Evolutionary conservation across 106 monocot genomes (phyloP).

Genomic region (Iris macrosiphon): DNA sequence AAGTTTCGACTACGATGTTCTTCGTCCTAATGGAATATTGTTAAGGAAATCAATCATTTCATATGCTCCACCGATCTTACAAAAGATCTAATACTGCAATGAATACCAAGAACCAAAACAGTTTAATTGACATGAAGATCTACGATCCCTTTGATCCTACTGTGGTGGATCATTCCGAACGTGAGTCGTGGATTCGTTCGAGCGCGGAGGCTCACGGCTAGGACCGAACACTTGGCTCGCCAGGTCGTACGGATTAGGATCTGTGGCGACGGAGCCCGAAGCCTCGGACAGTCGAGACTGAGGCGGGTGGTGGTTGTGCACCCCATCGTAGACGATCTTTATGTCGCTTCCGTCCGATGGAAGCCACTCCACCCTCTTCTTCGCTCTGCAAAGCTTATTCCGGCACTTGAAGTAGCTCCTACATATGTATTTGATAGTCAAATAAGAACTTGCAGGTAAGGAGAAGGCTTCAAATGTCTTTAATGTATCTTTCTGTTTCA

Average conservation of each 20-base stretch:
- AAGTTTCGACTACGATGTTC: no score
- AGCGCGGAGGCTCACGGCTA: neutral
- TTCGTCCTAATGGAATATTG: no score
- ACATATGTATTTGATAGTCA: neutral
- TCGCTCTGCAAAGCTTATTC: constrained; percentile 27
- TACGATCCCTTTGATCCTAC: no score
- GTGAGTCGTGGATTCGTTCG: no score
- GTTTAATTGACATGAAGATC: no score
- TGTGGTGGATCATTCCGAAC: no score
- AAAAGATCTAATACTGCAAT: no score
- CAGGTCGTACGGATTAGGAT: constrained; percentile 17
- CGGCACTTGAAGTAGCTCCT: constrained; percentile 58
- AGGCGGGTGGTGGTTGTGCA: constrained; percentile 20
- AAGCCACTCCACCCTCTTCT: constrained; percentile 56
- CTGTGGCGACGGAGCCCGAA: neutral
- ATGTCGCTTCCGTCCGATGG: constrained; percentile 17
- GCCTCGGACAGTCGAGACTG: neutral
- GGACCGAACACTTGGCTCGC: constrained; percentile 22
- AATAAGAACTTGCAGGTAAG: no score
- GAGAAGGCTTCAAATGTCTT: neutral
- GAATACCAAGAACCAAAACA: no score
- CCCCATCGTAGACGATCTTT: constrained; percentile 31
- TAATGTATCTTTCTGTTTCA: neutral
- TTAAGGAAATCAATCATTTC: no score
- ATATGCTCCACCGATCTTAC: no score